Percentiles rank a stretch among this genome's conserved stretches.
Evolutionary conservation across 2,329 filamentous ascomycete genomes (phyloP).

Genomic region (Blumeria graminis): DNA sequence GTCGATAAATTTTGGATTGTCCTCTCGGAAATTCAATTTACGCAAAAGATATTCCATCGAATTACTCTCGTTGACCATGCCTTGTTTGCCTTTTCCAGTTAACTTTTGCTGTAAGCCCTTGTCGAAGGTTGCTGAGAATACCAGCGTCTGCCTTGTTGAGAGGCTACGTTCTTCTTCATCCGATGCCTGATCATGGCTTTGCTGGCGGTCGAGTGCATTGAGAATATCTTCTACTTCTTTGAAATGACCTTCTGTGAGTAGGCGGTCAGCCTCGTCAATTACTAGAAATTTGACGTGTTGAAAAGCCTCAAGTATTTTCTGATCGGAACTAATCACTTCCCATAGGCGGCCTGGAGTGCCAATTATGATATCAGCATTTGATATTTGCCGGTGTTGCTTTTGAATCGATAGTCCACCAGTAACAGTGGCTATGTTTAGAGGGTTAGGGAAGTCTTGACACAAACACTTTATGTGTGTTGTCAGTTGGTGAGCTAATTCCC

Average conservation of each 20-base stretch:
- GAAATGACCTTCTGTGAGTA: constrained; percentile 83
- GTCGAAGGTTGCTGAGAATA: constrained; percentile 93
- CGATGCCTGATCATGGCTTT: constrained; percentile 21
- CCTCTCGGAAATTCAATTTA: constrained; percentile 67
- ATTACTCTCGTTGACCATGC: constrained; percentile 38
- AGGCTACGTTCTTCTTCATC: constrained; percentile 22
- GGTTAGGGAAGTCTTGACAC: constrained; percentile 33
- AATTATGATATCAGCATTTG: constrained; percentile 74
- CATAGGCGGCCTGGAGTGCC: constrained; percentile 80
- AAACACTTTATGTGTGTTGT: constrained; percentile 58
- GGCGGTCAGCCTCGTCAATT: constrained; percentile 78
- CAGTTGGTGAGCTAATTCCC: constrained; percentile 85
- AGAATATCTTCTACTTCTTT: constrained; percentile 84
- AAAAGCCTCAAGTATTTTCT: constrained; percentile 43
- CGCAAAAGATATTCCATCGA: constrained; percentile 84
- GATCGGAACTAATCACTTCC: constrained; percentile 68
- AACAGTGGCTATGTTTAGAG: constrained; percentile 59
- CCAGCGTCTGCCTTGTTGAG: constrained; percentile 53
- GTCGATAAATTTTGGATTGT: constrained; percentile 74
- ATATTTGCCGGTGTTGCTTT: constrained; percentile 72
- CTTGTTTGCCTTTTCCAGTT: constrained; percentile 38
- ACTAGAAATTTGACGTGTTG: constrained; percentile 60
- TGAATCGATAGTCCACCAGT: constrained; percentile 85
- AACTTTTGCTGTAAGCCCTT: constrained; percentile 80
- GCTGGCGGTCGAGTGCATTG: constrained; percentile 46